Conservation (phyloP, 2,329 filamentous ascomycete species). For the Claviceps sp. region DNA sequence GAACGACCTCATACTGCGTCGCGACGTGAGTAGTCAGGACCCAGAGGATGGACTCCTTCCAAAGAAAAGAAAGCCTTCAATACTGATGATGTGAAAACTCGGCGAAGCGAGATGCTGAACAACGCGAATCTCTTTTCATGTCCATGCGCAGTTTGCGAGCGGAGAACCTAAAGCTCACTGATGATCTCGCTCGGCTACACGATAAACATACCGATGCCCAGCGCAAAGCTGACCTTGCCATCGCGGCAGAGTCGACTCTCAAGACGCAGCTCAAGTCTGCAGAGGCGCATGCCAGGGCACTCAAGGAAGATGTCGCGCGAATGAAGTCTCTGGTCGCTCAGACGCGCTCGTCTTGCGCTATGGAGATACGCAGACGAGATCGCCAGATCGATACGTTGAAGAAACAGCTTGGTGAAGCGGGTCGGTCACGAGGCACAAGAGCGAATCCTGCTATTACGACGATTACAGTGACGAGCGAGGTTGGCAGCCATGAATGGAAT, state of each 20-base stretch:
- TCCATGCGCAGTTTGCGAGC: slow-evolving; percentile 64
- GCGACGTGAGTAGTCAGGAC: slow-evolving; percentile 49
- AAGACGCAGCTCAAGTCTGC: slow-evolving; percentile 58
- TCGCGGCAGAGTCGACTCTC: slow-evolving; percentile 58
- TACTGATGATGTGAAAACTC: not conserved
- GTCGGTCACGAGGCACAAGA: slow-evolving; percentile 44
- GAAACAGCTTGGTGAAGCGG: slow-evolving; percentile 64
- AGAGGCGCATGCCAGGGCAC: slow-evolving; percentile 57
- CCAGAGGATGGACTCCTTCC: no score
- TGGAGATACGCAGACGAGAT: slow-evolving; percentile 82
- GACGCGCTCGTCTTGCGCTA: slow-evolving; percentile 73
- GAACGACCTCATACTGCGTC: slow-evolving; percentile 79
- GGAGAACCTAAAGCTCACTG: slow-evolving; percentile 60
- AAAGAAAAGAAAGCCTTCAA: no score
- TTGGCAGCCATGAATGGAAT: slow-evolving; percentile 32
- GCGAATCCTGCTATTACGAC: slow-evolving; percentile 41
- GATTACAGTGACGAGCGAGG: slow-evolving; percentile 43
- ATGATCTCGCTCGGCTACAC: slow-evolving; percentile 47
- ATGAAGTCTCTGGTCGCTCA: slow-evolving; percentile 72
- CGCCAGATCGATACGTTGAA: slow-evolving; percentile 81
- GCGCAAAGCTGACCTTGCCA: slow-evolving; percentile 42
- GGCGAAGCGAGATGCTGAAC: slow-evolving; percentile 68
- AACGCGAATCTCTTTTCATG: slow-evolving; percentile 68
- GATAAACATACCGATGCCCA: slow-evolving; percentile 41
- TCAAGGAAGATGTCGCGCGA: slow-evolving; percentile 72